A percentile compares a stretch with the other conserved stretches of the same genome.
phyloP scores from a whole-genome alignment of 371 early-diverging fungal genomes.

The Cokeromyces recurvatus region DNA sequence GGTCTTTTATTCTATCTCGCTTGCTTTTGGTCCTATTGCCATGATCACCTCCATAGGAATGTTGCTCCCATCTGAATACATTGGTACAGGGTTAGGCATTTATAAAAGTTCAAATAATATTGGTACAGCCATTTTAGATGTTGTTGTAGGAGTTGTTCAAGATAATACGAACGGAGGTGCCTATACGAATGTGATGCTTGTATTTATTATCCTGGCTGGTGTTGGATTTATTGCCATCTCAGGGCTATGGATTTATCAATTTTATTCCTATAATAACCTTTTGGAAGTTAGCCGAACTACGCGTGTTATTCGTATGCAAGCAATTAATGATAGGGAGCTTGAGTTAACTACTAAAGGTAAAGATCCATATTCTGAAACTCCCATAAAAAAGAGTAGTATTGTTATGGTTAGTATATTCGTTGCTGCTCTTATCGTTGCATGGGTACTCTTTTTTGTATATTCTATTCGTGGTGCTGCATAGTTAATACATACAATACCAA shows the following conservation, averaged over 20 bases:
- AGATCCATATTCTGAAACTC: constrained; percentile 28
- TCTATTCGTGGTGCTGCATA: constrained; percentile 29
- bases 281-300: constrained; percentile 28
- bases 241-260: constrained; percentile 26
- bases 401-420: constrained; percentile 21
- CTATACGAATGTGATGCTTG: constrained; percentile 36
- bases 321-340: constrained; percentile 36
- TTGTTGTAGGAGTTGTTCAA: constrained; percentile 46
- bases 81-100: constrained; percentile 54
- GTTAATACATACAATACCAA: too few relatives aligned
- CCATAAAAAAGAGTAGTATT: constrained; percentile 15
- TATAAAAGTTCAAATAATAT: constrained; percentile 46
- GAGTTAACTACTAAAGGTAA: constrained; percentile 26
- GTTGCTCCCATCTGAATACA: constrained; percentile 42
- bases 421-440: constrained; percentile 25
- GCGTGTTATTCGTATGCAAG: constrained; percentile 35
- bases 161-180: constrained; percentile 34
- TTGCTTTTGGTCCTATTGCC: constrained; percentile 50
- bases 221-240: constrained; percentile 32
- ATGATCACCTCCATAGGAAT: constrained; percentile 52
- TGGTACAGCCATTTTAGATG: constrained; percentile 47
- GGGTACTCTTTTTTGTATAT: constrained; percentile 47
- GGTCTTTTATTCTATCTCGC: constrained; percentile 41
- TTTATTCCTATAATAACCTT: constrained; percentile 23
- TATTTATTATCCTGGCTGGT: constrained; percentile 29